Conservation (phyloP, 805 yeast genomes). For the Candida hungchunana region DNA sequence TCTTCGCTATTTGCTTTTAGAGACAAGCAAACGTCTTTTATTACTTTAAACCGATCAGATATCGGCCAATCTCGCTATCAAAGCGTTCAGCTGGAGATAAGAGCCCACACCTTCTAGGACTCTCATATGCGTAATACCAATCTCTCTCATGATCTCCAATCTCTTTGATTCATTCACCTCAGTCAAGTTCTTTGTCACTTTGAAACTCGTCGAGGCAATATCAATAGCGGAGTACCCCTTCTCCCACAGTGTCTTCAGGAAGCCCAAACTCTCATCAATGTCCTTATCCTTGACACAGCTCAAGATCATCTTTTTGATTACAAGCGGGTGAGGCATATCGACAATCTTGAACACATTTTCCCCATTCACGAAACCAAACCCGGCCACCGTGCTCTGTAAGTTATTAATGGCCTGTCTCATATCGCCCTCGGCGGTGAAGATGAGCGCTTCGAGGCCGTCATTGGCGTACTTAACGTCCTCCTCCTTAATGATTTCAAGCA, state of each 20-base stretch:
- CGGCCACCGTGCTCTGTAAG: constrained; percentile 89
- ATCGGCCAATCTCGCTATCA: constrained; percentile 53
- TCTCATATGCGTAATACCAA: constrained; percentile 90
- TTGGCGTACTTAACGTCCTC: constrained; percentile 78
- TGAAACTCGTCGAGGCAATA: constrained; percentile 84
- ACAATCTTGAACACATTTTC: constrained; percentile 93
- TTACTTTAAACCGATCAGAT: too few species aligned
- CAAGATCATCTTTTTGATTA: constrained; percentile 67
- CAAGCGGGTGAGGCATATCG: constrained; percentile 92
- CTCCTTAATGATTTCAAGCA: constrained; percentile 61
- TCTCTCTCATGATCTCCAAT: constrained; percentile 74
- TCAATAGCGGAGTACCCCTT: constrained; percentile 94
- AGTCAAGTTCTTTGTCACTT: constrained; percentile 74
- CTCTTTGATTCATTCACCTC: constrained; percentile 65
- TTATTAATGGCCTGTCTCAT: constrained; percentile 98
- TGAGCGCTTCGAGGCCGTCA: constrained; percentile 88
- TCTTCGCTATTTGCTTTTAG: too few species aligned
- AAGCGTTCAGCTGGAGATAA: constrained; percentile 78
- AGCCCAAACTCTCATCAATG: constrained; percentile 62
- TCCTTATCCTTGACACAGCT: constrained; percentile 35
- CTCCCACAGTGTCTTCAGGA: constrained; percentile 69
- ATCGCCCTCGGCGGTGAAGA: constrained; percentile 96
- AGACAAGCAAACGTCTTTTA: too few species aligned
- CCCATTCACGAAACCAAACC: constrained; percentile 86
- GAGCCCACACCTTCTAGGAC: constrained; percentile 91